Base-by-base conservation (phyloP, 2,329 filamentous ascomycete species). In the Beauveria varroae region DNA sequence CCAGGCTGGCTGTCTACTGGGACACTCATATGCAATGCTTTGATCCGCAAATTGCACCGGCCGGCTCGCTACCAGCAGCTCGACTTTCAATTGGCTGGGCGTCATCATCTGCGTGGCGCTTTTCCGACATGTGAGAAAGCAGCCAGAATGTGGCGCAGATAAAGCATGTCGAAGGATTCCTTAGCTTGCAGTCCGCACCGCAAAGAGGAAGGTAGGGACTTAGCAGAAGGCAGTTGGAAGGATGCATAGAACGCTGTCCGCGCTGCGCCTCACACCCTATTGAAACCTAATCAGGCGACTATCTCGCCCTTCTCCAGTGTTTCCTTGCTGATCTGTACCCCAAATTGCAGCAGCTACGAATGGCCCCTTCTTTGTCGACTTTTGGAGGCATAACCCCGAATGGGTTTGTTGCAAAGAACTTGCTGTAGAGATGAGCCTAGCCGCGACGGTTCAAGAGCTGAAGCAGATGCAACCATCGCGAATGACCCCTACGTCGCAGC, bases 271-370 rank as follows among this genome's bases (percentile, higher is more conserved):
- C 58, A 43, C 43, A 60, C 41, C 58, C 28, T 49, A 41, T n/a
- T 14, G 20, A 60, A 60, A 52, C 57, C 49, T 60, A 60, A 60
- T 60, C 57, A 53, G 37, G 34, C 57, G 57, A 54, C 49, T 22
- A 60, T 60, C 40, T 24, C 20, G 43, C 43, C 28, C 14, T 49
- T 5, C 14, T 28, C 43, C 26, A 24, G 8, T 20, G 7, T 28
- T 18, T 2, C 30, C 30, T 14, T 16, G 8, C 20, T 40, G 41
- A 55, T 55, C 41, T 55, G 50, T 30, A 54, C n/a, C 26, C 26
- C 16, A 53, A 20, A 16, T 26, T 28, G 5, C 46, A 26, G 34
- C 6, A 22, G n/a, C 41, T 14, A 26, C 7, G 16, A n/a, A 20
- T n/a, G 46, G 14, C 47, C 49, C 26, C 26, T 60, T 37, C 7